Percentiles rank a stretch among this genome's conserved stretches.
phyloP scores from a whole-genome alignment of 2,329 filamentous ascomycete genomes.

The Aspergillus brasiliensis region DNA sequence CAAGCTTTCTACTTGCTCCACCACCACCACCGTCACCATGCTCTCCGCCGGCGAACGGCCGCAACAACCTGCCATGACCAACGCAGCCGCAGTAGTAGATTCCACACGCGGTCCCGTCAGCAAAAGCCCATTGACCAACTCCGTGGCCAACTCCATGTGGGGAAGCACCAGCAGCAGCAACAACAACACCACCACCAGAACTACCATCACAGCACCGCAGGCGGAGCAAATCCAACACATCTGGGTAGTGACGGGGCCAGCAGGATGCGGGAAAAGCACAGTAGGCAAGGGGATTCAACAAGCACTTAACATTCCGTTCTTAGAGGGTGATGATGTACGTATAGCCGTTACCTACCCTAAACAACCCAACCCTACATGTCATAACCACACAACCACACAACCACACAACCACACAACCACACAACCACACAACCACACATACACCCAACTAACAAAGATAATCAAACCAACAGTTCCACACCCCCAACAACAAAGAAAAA shows the following conservation, averaged over 20 bases:
- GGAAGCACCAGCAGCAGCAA: slow-evolving; percentile 11
- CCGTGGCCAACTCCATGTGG: slow-evolving; percentile 20
- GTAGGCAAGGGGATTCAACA: slow-evolving; percentile 67
- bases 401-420: background rate
- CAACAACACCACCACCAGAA: slow-evolving; percentile 1
- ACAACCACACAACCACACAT: background rate
- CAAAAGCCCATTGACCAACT: slow-evolving; percentile 24
- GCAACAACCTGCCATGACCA: slow-evolving; percentile 31
- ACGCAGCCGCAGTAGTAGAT: slow-evolving; percentile 27
- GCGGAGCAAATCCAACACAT: slow-evolving; percentile 61
- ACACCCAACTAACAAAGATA: background rate
- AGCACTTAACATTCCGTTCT: slow-evolving; percentile 66
- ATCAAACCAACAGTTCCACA: slow-evolving; percentile 45
- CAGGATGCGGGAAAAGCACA: slow-evolving; percentile 78
- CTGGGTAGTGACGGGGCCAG: slow-evolving; percentile 78
- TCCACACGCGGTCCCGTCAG: slow-evolving; percentile 21
- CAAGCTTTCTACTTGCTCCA: background rate
- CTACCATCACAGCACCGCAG: slow-evolving; percentile 2
- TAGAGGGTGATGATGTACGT: slow-evolving; percentile 77
- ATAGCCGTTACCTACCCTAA: background rate
- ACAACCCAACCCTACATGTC: background rate
- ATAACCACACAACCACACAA: background rate
- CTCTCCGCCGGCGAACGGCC: slow-evolving; percentile 43
- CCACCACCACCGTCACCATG: slow-evolving; percentile 32
- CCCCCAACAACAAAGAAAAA: slow-evolving; percentile 78